A percentile compares a stretch with the other conserved stretches of the same genome.
phyloP scores from a whole-genome alignment of 108 stramenopile genomes.

The Cyclotella choctawhatcheeana region DNA sequence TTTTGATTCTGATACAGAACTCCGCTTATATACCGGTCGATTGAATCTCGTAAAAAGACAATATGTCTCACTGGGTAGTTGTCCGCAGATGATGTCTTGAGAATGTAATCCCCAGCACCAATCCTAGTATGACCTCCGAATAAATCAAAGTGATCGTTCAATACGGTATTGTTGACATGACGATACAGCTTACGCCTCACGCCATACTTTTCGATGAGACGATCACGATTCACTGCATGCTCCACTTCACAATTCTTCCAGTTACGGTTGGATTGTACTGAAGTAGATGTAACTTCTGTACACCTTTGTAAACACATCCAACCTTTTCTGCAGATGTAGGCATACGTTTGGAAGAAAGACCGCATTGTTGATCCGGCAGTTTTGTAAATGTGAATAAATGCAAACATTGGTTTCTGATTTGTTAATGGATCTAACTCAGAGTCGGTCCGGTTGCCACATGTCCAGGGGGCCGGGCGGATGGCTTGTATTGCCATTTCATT shows the following conservation, averaged over 20 bases:
- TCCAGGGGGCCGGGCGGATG: conserved; percentile 33
- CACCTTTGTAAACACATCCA: conserved; percentile 30
- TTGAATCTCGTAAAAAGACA: conserved; percentile 56
- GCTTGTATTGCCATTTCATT: conserved; percentile 19
- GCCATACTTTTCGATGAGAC: background rate
- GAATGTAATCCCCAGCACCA: conserved; percentile 35
- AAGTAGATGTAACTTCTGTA: conserved; percentile 1
- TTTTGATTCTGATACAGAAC: conserved; percentile 30
- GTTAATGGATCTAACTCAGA: conserved; percentile 22
- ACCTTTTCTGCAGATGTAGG: conserved; percentile 39
- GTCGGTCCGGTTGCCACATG: conserved; percentile 27
- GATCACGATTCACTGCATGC: conserved; percentile 13
- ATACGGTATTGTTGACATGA: conserved; percentile 17
- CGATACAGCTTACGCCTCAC: background rate
- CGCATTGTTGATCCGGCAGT: conserved; percentile 64
- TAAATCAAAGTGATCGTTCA: conserved; percentile 49
- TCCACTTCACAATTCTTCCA: conserved; percentile 32
- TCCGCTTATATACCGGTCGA: conserved; percentile 54
- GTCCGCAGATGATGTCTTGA: background rate
- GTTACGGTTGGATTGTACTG: conserved; percentile 1
- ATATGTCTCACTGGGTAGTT: conserved; percentile 33
- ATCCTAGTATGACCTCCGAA: conserved; percentile 57
- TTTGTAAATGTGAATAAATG: conserved; percentile 67
- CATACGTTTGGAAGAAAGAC: conserved; percentile 50
- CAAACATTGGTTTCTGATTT: conserved; percentile 41